Conservation (phyloP, 2,329 filamentous ascomycete genomes). For the Aspergillus ochraceoroseus region DNA sequence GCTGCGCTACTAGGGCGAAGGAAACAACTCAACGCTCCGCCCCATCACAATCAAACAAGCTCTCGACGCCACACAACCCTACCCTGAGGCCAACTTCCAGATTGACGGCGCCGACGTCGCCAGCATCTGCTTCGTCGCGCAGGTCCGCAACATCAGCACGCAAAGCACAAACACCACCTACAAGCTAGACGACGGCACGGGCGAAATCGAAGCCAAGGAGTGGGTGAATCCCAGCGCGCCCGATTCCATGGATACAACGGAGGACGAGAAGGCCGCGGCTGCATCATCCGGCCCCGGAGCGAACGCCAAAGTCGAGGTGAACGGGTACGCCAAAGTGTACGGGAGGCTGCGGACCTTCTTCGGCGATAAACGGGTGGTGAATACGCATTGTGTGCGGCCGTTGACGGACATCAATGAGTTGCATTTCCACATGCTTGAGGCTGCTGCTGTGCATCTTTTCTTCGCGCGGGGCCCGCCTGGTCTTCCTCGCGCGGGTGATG, state of each 20-base stretch:
- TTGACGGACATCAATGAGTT: slow-evolving; percentile 87
- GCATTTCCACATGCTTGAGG: slow-evolving; percentile 85
- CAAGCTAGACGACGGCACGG: slow-evolving; percentile 91
- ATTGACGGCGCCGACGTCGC: slow-evolving; percentile 73
- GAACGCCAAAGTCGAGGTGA: slow-evolving; percentile 58
- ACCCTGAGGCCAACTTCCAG: slow-evolving; percentile 70
- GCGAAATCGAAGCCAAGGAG: slow-evolving; percentile 68
- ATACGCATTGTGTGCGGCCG: slow-evolving; percentile 72
- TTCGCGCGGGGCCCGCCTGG: slow-evolving; percentile 64
- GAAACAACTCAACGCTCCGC: slow-evolving; percentile 74
- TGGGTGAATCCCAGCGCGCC: slow-evolving; percentile 44
- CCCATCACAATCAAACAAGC: slow-evolving; percentile 96
- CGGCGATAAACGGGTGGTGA: slow-evolving; percentile 75
- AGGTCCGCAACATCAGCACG: slow-evolving; percentile 79
- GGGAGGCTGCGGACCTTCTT: slow-evolving; percentile 73
- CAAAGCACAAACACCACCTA: slow-evolving; percentile 90
- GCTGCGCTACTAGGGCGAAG: slow-evolving; percentile 46
- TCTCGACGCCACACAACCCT: slow-evolving; percentile 71
- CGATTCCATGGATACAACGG: slow-evolving; percentile 43
- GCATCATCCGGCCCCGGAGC: slow-evolving; percentile 44
- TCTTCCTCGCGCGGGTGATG: slow-evolving; percentile 27
- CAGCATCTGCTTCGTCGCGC: slow-evolving; percentile 79
- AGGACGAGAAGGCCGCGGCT: slow-evolving; percentile 34
- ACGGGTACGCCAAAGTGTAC: slow-evolving; percentile 79
- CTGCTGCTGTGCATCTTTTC: slow-evolving; percentile 79